Percentiles rank a stretch among this genome's conserved stretches.
These are phyloP conservation scores for Boletales sp. DNA, from an alignment of 768 basidiomycete species.

Conservation along the genomic window DNA sequence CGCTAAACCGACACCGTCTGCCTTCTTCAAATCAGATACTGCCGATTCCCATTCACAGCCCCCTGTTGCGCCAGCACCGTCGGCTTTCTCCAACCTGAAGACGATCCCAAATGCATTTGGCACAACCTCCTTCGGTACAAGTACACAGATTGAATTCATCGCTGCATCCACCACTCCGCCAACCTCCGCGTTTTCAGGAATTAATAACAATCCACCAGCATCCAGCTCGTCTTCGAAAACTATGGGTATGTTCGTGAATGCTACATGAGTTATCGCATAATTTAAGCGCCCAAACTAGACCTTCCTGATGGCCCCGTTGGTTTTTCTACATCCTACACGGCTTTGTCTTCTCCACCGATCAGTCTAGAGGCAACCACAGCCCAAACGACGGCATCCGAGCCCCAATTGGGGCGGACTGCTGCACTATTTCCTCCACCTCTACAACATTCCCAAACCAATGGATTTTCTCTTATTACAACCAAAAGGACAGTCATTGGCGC, in stretches of 20 bases:
- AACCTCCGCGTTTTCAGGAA: neutral
- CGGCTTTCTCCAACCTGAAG: conserved; percentile 35
- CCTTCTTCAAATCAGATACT: conserved; percentile 12
- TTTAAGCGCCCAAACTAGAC: neutral
- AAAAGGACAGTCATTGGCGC: conserved; percentile 1
- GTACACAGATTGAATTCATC: conserved; percentile 2
- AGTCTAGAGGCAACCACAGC: neutral
- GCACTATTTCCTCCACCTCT: neutral
- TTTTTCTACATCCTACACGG: neutral
- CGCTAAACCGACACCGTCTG: conserved; percentile 23
- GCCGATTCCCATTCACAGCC: conserved; percentile 14
- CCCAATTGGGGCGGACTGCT: neutral
- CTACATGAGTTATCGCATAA: neutral
- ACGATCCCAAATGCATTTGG: conserved; percentile 35
- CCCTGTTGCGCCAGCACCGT: conserved; percentile 9
- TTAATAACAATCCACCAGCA: neutral
- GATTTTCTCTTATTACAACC: neutral
- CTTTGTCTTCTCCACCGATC: conserved; percentile 2
- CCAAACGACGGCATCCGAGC: neutral
- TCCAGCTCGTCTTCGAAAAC: neutral
- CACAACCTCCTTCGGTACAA: conserved; percentile 15
- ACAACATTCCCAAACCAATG: conserved; percentile 1
- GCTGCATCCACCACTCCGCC: neutral
- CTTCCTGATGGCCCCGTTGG: neutral
- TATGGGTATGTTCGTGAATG: conserved; percentile 12